Evolutionary conservation across 768 basidiomycete genomes (phyloP).

Genomic region (Hortiboletus flavorubellus): DNA sequence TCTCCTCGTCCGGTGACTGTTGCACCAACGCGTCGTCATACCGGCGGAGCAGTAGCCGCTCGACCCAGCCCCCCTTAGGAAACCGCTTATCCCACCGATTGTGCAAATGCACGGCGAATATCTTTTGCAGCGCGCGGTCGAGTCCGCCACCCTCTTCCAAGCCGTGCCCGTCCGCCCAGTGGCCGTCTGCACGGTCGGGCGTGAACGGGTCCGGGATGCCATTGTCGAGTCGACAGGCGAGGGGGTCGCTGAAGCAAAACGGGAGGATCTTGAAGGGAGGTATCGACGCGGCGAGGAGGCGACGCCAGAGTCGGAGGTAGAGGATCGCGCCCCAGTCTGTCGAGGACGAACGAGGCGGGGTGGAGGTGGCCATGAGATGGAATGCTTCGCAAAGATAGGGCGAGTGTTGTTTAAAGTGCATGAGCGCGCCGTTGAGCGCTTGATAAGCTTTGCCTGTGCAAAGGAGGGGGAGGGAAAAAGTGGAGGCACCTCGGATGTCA

Average conservation of each 20-base stretch:
- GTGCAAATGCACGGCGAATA: conserved; percentile 90
- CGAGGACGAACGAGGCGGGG: conserved; percentile 70
- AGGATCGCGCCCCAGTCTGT: conserved; percentile 94
- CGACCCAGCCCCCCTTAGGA: conserved; percentile 83
- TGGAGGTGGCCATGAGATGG: conserved; percentile 77
- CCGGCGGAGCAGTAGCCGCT: conserved; percentile 63
- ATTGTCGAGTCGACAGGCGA: conserved; percentile 87
- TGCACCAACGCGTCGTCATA: conserved; percentile 44
- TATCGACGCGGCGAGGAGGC: conserved; percentile 67
- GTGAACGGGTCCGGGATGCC: conserved; percentile 88
- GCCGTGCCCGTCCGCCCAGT: conserved; percentile 56
- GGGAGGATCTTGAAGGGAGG: conserved; percentile 92
- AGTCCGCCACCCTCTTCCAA: conserved; percentile 61
- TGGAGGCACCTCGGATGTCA: background rate
- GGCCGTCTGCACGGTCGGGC: conserved; percentile 47
- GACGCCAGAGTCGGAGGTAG: conserved; percentile 87
- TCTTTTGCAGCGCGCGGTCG: conserved; percentile 57
- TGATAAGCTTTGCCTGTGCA: conserved; percentile 63
- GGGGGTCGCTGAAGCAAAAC: conserved; percentile 90
- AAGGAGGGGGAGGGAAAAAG: background rate
- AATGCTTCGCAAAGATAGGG: conserved; percentile 98
- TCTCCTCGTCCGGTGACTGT: background rate
- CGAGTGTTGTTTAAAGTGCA: conserved; percentile 87
- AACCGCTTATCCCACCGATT: conserved; percentile 93
- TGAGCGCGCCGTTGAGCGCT: conserved; percentile 88